Evolutionary conservation across 2,329 filamentous ascomycete genomes (phyloP).

Genomic region (Fusarium annulatum): DNA sequence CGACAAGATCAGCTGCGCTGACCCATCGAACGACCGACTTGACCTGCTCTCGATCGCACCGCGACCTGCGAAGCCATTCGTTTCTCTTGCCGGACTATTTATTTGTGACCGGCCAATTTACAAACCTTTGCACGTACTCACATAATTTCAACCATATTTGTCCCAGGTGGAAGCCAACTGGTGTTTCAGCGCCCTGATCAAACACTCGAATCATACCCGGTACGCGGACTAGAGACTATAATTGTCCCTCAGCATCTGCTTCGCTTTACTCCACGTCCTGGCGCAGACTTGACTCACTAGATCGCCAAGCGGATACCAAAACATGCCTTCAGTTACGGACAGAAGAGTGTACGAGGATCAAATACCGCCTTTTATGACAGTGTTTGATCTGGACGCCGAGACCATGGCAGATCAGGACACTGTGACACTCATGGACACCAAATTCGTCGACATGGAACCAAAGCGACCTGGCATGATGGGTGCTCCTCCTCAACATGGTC

Average conservation of each 20-base stretch:
- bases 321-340: conserved; percentile 71
- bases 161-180: conserved; percentile 39
- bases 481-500: conserved; percentile 50
- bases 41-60: conserved; percentile 35
- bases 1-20: conserved; percentile 47
- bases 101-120: conserved; percentile 18
- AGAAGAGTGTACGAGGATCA: conserved; percentile 74
- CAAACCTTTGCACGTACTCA: conserved; percentile 34
- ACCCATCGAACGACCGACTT: conserved; percentile 41
- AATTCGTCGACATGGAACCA: conserved; percentile 61
- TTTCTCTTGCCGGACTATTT: conserved; percentile 30
- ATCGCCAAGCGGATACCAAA: conserved; percentile 42
- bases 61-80: conserved; percentile 37
- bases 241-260: background rate
- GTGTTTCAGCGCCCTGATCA: conserved; percentile 17
- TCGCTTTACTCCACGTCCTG: conserved; percentile 2
- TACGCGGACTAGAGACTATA: conserved; percentile 9
- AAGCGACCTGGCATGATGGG: conserved; percentile 53
- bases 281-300: background rate
- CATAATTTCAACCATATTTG: conserved; percentile 38
- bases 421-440: conserved; percentile 65
- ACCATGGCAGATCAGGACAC: conserved; percentile 64
- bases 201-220: conserved; percentile 9
- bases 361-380: conserved; percentile 81
- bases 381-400: conserved; percentile 73